Evolutionary conservation across 495 filamentous ascomycete species (phyloP), one percentile per base, ranked within the genome.

Genomic region (Staphylotrichum longicolle): DNA sequence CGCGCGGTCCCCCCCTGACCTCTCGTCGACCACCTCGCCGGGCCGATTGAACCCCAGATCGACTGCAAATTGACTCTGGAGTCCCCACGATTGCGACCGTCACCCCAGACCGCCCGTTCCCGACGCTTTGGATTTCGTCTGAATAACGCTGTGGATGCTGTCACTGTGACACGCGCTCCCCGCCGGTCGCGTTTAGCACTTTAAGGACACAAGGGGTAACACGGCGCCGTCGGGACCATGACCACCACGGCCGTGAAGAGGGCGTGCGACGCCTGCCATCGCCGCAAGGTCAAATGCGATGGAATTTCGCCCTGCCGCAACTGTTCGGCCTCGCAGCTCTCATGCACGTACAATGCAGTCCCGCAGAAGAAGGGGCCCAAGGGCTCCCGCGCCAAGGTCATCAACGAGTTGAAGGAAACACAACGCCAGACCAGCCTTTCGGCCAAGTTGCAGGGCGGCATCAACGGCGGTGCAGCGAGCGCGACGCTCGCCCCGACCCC

Each of bases 361-460:
- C 90, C 88, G 0, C 89, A 90, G 75, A 93, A 91, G 77, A 92
- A 93, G 74, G 91, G 90, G 0, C 89, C 89, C 39, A 93, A 93
- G 73, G 89, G 90, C 58, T 88, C 84, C 65, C 77, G 89, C 56
- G 90, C 91, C 45, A 93, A 91, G 75, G 86, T 93, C 54, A 90
- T 95, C 67, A 88, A 82, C 62, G 87, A 91, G 70, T 75, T 92
- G 40, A 81, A 86, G 63, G 84, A 87, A 70, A 88, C 76, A 11
- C 85, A 89, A 63, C 77, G 78, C 63, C 82, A 87, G 63, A 80
- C 80, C 15, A 87, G 81, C 63, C 77, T 82, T 42, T 76, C 77
- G n/a, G 72, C 74, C 64, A 81, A 79, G 67, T 70, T 78, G 30
- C 80, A 77, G 59, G 73, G 71, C 61, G 77, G 78, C 56, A 62